These are phyloP conservation scores for Phytophthora macrochlamydospora DNA, from an alignment of 352 stramenopile genomes.

Conservation along the genomic window DNA sequence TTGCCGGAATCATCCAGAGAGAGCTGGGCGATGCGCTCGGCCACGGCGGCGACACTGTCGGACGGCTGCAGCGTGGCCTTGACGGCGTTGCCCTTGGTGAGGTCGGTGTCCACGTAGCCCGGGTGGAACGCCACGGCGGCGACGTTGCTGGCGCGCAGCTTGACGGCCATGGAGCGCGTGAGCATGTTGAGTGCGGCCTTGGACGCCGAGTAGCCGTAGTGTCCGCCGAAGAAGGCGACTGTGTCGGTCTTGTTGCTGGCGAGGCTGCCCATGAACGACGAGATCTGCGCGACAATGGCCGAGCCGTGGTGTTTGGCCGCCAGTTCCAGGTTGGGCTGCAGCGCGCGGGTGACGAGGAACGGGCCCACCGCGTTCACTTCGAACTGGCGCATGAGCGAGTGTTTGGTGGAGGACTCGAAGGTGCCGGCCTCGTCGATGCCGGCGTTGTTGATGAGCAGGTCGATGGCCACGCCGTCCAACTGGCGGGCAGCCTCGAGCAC, in stretches of 20 bases:
- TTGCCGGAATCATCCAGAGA: slow-evolving; percentile 31
- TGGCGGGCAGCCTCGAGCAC: slow-evolving; percentile 42
- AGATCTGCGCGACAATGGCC: slow-evolving; percentile 47
- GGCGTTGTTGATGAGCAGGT: slow-evolving; percentile 70
- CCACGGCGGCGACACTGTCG: slow-evolving; percentile 29
- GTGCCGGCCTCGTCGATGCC: slow-evolving; percentile 34
- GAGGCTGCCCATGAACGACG: slow-evolving; percentile 57
- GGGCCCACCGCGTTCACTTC: slow-evolving; percentile 62
- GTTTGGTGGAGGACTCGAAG: slow-evolving; percentile 39
- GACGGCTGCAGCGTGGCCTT: slow-evolving; percentile 24
- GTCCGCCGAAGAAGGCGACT: slow-evolving; percentile 15
- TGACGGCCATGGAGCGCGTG: slow-evolving; percentile 40
- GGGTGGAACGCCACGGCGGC: slow-evolving; percentile 36
- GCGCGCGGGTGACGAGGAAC: slow-evolving; percentile 53
- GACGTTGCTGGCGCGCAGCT: slow-evolving; percentile 44
- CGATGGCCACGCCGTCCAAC: slow-evolving; percentile 49
- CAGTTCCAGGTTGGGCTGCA: slow-evolving; percentile 48
- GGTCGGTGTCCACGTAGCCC: slow-evolving; percentile 45
- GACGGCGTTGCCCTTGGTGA: slow-evolving; percentile 21
- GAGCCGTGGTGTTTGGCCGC: slow-evolving; percentile 36
- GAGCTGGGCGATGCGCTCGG: slow-evolving; percentile 26
- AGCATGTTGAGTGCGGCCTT: slow-evolving; percentile 76
- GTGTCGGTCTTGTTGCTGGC: slow-evolving; percentile 31
- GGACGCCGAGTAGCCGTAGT: slow-evolving; percentile 65
- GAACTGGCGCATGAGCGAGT: slow-evolving; percentile 53